Evolutionary conservation across 192 early-diverging fungal genomes (phyloP).

Genomic region (Coemansia sp.): DNA sequence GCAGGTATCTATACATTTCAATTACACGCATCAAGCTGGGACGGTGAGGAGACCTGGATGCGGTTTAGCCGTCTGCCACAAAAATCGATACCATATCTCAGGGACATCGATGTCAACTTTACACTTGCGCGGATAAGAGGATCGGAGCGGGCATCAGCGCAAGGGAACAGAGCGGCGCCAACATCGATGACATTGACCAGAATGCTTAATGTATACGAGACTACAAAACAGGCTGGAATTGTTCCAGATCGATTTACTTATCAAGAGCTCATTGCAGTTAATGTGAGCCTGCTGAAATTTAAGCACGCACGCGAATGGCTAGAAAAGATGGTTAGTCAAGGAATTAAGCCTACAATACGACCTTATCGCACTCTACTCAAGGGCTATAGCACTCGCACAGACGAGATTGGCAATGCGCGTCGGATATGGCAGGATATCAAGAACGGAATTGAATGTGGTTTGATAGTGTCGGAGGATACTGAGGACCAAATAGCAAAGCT

Average conservation of each 20-base stretch:
- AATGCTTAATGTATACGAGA: slow-evolving; percentile 28
- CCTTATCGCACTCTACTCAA: slow-evolving; percentile 47
- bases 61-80: slow-evolving; percentile 21
- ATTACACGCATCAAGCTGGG: slow-evolving; percentile 30
- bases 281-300: slow-evolving; percentile 35
- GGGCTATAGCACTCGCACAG: slow-evolving; percentile 26
- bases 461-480: slow-evolving; percentile 14
- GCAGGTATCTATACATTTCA: slow-evolving; percentile 14
- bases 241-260: slow-evolving; percentile 37
- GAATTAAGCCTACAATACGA: slow-evolving; percentile 29
- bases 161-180: neutral
- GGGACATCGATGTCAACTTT: slow-evolving; percentile 38
- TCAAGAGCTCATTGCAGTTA: slow-evolving; percentile 46
- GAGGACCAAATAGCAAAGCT: slow-evolving; percentile 6
- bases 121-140: slow-evolving; percentile 31
- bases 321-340: slow-evolving; percentile 23
- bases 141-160: neutral
- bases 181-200: slow-evolving; percentile 21
- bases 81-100: slow-evolving; percentile 14
- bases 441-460: slow-evolving; percentile 6
- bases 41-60: slow-evolving; percentile 31
- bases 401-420: slow-evolving; percentile 38
- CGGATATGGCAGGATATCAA: slow-evolving; percentile 39
- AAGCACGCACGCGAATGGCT: slow-evolving; percentile 27
- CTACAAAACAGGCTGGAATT: slow-evolving; percentile 9